These are phyloP conservation scores for Rhododendron williamsianum DNA, from an alignment of 148 eudicot genomes.

Conservation along the genomic window DNA sequence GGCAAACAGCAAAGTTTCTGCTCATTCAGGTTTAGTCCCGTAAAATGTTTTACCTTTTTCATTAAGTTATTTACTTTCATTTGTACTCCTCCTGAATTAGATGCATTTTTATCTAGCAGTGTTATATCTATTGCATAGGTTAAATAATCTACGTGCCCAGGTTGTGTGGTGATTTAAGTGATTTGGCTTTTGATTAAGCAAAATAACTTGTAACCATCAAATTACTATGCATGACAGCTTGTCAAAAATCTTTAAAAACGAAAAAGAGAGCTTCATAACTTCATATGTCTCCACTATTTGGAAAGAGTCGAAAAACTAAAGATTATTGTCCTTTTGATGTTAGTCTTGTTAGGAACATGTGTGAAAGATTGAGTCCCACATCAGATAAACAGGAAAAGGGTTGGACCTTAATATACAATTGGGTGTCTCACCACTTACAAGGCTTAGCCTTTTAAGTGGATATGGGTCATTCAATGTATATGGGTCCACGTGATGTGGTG, in stretches of 20 bases:
- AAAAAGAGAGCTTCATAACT: background rate
- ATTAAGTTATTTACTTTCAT: background rate
- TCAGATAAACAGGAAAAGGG: too few relatives aligned
- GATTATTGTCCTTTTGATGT: background rate
- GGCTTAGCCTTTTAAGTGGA: too few relatives aligned
- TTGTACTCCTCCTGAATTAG: background rate
- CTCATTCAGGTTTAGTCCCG: constrained; percentile 43
- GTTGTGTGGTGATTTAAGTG: background rate
- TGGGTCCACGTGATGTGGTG: too few relatives aligned
- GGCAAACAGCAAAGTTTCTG: constrained; percentile 29
- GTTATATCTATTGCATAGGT: background rate
- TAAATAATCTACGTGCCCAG: background rate
- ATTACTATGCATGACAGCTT: background rate
- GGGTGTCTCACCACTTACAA: too few relatives aligned
- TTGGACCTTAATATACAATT: too few relatives aligned
- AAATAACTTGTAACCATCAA: background rate
- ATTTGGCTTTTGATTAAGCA: background rate
- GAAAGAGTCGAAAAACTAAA: background rate
- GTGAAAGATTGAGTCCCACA: too few relatives aligned
- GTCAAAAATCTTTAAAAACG: background rate
- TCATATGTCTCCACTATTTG: background rate
- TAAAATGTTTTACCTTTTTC: background rate
- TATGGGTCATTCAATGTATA: too few relatives aligned
- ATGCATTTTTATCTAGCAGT: background rate
- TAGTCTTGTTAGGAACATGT: too few relatives aligned